Conservation (phyloP, 2,329 filamentous ascomycete species). For the Colletotrichum sp. region DNA sequence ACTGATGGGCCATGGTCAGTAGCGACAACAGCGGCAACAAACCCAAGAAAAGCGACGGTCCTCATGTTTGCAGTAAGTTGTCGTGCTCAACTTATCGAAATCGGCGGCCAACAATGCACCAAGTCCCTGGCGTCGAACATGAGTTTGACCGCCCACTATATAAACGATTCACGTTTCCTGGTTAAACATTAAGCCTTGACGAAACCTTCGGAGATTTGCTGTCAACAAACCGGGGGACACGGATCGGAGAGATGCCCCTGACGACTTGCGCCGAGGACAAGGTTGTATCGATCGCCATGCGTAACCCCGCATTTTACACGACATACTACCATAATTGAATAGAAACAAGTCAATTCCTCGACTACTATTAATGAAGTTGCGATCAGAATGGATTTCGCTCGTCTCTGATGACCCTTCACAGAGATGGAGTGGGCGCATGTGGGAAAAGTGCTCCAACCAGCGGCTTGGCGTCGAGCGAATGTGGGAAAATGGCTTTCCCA, state of each 20-base stretch:
- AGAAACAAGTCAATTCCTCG: neutral
- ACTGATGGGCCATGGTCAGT: neutral
- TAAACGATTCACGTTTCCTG: neutral
- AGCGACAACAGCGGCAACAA: neutral
- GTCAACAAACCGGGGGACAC: neutral
- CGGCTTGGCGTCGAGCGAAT: neutral
- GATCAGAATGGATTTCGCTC: neutral
- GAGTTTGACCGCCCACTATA: neutral
- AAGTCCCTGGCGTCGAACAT: too few relatives aligned
- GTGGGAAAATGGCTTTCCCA: neutral
- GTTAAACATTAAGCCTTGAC: neutral
- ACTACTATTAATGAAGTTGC: neutral
- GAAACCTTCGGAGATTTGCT: neutral
- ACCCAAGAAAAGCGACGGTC: neutral
- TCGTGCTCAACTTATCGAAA: neutral
- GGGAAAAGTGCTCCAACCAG: neutral
- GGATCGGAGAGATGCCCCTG: neutral
- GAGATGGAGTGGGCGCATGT: neutral
- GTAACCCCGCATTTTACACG: neutral
- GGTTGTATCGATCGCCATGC: neutral
- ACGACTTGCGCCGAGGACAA: neutral
- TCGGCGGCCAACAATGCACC: too few relatives aligned
- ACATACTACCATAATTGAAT: neutral
- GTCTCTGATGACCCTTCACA: neutral
- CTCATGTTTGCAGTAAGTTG: neutral